Conservation (phyloP, 2,329 filamentous ascomycete species). For the Erysiphe pisi region DNA sequence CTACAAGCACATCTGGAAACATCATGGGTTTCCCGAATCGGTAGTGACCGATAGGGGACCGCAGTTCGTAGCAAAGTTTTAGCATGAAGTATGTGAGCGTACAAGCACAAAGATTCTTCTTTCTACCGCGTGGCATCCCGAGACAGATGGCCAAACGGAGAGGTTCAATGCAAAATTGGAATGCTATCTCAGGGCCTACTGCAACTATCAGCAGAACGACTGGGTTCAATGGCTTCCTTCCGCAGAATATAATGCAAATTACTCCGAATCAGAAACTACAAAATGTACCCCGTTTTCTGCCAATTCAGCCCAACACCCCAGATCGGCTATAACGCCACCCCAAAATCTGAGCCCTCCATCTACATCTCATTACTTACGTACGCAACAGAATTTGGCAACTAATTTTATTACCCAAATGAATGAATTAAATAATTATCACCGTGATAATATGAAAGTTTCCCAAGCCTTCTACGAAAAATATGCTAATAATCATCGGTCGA, state of each 20-base stretch:
- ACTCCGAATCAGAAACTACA: background rate
- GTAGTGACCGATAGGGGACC: background rate
- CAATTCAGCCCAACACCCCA: background rate
- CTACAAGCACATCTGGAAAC: background rate
- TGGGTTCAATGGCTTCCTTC: background rate
- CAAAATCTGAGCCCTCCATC: background rate
- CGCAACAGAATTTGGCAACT: background rate
- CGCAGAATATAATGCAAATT: background rate
- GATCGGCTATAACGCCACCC: background rate
- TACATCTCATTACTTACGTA: background rate
- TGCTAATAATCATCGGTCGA: background rate
- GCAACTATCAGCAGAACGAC: constrained; percentile 19
- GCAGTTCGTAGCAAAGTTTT: background rate
- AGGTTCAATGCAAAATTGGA: background rate
- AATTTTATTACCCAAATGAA: background rate
- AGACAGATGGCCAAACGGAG: constrained; percentile 10
- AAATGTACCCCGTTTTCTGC: background rate
- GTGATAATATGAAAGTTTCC: constrained; percentile 11
- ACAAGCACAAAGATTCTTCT: background rate
- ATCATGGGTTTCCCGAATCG: background rate
- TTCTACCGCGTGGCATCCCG: background rate
- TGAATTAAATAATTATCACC: background rate
- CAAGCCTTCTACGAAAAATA: constrained; percentile 15
- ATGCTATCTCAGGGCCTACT: background rate
- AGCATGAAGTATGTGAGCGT: background rate